Evolutionary conservation across 768 basidiomycete species (phyloP).

Genomic region (Amanita exitialis): DNA sequence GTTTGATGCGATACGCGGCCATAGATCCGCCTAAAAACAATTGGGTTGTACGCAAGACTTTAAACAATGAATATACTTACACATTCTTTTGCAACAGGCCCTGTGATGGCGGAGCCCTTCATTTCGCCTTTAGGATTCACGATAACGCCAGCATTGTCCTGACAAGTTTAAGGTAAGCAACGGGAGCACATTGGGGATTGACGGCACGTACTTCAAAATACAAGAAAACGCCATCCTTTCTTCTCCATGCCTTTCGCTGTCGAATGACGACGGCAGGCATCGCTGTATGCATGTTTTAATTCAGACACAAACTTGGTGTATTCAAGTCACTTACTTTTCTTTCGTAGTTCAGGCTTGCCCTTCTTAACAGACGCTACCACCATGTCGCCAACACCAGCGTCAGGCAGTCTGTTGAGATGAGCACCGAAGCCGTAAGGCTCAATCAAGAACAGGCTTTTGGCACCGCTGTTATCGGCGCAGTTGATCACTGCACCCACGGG

Average conservation of each 20-base stretch:
- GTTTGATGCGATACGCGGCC: constrained; percentile 99
- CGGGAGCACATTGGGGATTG: not conserved
- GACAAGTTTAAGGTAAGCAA: not conserved
- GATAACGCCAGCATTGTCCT: constrained; percentile 95
- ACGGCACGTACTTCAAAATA: constrained; percentile 74
- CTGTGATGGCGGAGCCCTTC: constrained; percentile 97
- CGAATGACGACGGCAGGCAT: constrained; percentile 97
- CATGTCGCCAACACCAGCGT: constrained; percentile 93
- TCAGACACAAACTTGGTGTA: constrained; percentile 3
- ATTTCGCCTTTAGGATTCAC: constrained; percentile 99
- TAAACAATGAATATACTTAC: constrained; percentile 36
- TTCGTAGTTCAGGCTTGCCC: constrained; percentile 98
- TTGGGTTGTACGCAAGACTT: not conserved
- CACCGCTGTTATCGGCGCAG: constrained; percentile 99
- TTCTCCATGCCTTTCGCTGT: constrained; percentile 97
- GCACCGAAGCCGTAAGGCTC: constrained; percentile 95
- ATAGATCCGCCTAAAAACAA: constrained; percentile 73
- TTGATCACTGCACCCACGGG: constrained; percentile 92
- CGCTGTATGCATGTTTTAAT: constrained; percentile 36
- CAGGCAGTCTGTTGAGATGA: constrained; percentile 93
- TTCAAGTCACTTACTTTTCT: constrained; percentile 74
- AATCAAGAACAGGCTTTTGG: constrained; percentile 91
- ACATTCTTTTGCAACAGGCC: constrained; percentile 99
- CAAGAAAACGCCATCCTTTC: constrained; percentile 97
- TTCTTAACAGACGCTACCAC: constrained; percentile 97